A percentile compares a stretch with the other conserved stretches of the same genome.
Conservation (phyloP, 23 red algal genomes). For the Pyropia yezoensis region DNA sequence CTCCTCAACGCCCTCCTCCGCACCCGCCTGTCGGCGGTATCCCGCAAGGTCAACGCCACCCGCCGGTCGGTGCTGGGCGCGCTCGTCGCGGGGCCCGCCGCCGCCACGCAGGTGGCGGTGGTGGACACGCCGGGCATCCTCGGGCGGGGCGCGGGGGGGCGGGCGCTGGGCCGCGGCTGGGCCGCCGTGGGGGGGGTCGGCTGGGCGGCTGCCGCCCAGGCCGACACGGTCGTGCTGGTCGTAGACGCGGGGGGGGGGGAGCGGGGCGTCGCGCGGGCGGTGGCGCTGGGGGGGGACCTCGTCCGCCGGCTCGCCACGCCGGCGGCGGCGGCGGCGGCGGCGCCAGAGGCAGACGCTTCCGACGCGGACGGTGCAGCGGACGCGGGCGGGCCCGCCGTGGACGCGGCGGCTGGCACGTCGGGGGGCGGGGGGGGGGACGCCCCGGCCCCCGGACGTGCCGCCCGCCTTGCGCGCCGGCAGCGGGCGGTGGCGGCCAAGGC, state of each 20-base stretch:
- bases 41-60: slow-evolving; percentile 79
- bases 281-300: too few species aligned
- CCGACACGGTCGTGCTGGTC: slow-evolving; percentile 43
- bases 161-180: slow-evolving; percentile 14
- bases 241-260: slow-evolving; percentile 21
- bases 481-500: too few species aligned
- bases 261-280: too few species aligned
- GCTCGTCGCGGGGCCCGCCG: slow-evolving; percentile 5
- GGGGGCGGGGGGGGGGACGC: too few species aligned
- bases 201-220: slow-evolving; percentile 55
- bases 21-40: slow-evolving; percentile 46
- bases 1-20: slow-evolving; percentile 57
- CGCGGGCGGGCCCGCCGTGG: too few species aligned
- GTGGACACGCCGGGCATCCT: slow-evolving; percentile 76
- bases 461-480: too few species aligned
- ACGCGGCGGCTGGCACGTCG: too few species aligned
- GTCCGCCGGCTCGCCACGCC: too few species aligned
- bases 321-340: too few species aligned
- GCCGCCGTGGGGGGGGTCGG: not conserved
- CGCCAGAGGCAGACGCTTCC: too few species aligned
- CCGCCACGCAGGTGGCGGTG: slow-evolving; percentile 46
- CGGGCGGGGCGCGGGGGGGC: slow-evolving; percentile 14
- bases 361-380: too few species aligned
- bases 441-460: too few species aligned
- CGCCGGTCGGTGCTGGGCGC: slow-evolving; percentile 27